phyloP scores from a whole-genome alignment of 805 yeast species.

The Peterozyma toletana region DNA sequence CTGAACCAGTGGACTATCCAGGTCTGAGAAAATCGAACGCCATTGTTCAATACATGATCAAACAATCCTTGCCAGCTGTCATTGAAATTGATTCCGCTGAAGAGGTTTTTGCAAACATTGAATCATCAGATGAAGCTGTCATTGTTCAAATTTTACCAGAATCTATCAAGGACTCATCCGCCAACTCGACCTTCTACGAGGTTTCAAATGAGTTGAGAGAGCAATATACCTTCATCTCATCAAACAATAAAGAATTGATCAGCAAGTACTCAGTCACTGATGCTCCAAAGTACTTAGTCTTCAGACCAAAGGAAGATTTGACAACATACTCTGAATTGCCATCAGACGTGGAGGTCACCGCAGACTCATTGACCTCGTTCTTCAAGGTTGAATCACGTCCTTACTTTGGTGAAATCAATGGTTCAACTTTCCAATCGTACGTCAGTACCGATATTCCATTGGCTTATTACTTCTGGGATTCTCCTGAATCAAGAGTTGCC shows the following conservation, averaged over 20 bases:
- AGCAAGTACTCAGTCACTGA: constrained; percentile 31
- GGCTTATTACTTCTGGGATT: constrained; percentile 73
- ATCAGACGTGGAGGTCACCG: constrained; percentile 23
- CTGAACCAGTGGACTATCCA: constrained; percentile 53
- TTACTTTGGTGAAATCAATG: constrained; percentile 79
- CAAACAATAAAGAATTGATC: constrained; percentile 42
- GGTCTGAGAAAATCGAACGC: constrained; percentile 83
- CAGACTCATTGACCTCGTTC: constrained; percentile 35
- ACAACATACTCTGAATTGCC: constrained; percentile 39
- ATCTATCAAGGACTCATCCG: constrained; percentile 26
- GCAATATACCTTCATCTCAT: constrained; percentile 48
- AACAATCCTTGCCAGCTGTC: constrained; percentile 77
- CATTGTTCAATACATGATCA: constrained; percentile 71
- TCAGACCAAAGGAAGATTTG: constrained; percentile 37
- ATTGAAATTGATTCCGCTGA: constrained; percentile 37
- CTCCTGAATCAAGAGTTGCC: constrained; percentile 65
- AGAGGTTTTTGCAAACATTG: constrained; percentile 42
- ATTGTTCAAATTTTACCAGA: constrained; percentile 48
- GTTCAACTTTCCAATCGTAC: constrained; percentile 70
- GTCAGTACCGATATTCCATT: constrained; percentile 69
- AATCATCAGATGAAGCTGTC: constrained; percentile 41
- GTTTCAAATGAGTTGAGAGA: constrained; percentile 65
- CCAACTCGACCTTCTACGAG: constrained; percentile 51
- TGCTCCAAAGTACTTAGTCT: constrained; percentile 30
- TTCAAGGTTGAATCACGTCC: constrained; percentile 66